phyloP scores from a whole-genome alignment of 805 yeast genomes.

The Lachancea mirantina region DNA sequence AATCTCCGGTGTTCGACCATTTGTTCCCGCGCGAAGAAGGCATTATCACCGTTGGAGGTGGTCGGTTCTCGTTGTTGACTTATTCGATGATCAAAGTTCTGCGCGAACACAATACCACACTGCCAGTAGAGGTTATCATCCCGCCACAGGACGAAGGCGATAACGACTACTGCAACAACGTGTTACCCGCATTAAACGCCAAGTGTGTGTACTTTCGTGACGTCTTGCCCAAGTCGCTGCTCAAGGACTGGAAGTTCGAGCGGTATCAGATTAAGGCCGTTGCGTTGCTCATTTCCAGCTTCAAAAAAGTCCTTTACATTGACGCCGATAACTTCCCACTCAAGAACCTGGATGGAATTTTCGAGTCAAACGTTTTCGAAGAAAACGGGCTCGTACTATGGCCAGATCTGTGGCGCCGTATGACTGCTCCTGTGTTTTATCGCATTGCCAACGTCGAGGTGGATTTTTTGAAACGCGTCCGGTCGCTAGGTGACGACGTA shows the following conservation, averaged over 20 bases:
- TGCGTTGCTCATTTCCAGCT: conserved; percentile 67
- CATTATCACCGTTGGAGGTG: conserved; percentile 70
- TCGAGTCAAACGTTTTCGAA: conserved; percentile 38
- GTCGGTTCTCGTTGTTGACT: conserved; percentile 57
- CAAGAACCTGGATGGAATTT: conserved; percentile 40
- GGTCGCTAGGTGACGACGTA: conserved; percentile 24
- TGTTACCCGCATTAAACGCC: conserved; percentile 58
- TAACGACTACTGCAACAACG: conserved; percentile 55
- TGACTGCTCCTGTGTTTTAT: conserved; percentile 56
- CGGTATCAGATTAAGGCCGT: conserved; percentile 64
- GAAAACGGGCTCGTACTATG: conserved; percentile 52
- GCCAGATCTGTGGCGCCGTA: conserved; percentile 74
- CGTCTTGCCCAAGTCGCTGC: conserved; percentile 41
- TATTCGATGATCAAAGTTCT: conserved; percentile 46
- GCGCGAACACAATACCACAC: conserved; percentile 55
- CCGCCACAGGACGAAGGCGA: conserved; percentile 68
- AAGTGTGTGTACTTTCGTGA: conserved; percentile 50
- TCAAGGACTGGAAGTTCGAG: conserved; percentile 37
- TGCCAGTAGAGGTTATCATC: conserved; percentile 78
- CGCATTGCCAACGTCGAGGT: conserved; percentile 40
- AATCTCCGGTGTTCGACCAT: conserved; percentile 2
- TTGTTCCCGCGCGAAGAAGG: conserved; percentile 40
- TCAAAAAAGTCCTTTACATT: conserved; percentile 65
- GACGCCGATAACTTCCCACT: conserved; percentile 69
- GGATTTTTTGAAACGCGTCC: conserved; percentile 29